Evolutionary conservation across 805 yeast genomes (phyloP), one percentile per base, ranked within the genome.

Genomic region (Yarrowia sp.): DNA sequence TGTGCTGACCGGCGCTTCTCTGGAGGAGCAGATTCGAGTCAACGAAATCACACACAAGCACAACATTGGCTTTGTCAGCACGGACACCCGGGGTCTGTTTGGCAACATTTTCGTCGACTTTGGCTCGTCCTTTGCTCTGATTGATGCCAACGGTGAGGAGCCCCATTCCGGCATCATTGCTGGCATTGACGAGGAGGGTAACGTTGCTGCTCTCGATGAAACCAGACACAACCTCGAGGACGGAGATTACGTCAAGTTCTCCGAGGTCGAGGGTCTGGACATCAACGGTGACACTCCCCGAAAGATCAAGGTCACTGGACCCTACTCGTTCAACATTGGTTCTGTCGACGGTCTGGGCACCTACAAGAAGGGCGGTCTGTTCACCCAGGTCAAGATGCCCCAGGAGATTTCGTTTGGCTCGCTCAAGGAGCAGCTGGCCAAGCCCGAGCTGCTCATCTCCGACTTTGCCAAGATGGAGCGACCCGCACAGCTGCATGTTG

Each of bases 401-500:
- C 76, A 75, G 58, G 80, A 79, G 28, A 69, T 88, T 22, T 74
- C 81, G 6, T 95, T 89, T 76, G 82, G 88, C 74, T 77, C 88
- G 9, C 80, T 93, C 67, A 71, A 76, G 51, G 79, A 82, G 44
- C 96, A 90, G 72, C 77, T 95, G 68, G 73, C 77, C n/a, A 76
- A 79, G 14, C 99, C 99, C 4, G 97, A 90, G 72, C 88, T 79
- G 71, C 73, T 89, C 41, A 81, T 82, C 67, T 86, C 98, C 16
- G 99, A 95, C 75, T 95, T 85, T 75, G 97, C 98, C 66, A 95
- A 95, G 76, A 88, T 93, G 70, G 97, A 91, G 72, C 87, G 97
- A 72, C 95, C 98, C 16, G 83, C 87, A 22, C 97, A 90, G 78
- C 83, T 89, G 68, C 99, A 95, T 75, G 77, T 93, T 68, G 99